Base-by-base conservation (phyloP, 169 alveolate species). In the Nephromyces sp. region DNA sequence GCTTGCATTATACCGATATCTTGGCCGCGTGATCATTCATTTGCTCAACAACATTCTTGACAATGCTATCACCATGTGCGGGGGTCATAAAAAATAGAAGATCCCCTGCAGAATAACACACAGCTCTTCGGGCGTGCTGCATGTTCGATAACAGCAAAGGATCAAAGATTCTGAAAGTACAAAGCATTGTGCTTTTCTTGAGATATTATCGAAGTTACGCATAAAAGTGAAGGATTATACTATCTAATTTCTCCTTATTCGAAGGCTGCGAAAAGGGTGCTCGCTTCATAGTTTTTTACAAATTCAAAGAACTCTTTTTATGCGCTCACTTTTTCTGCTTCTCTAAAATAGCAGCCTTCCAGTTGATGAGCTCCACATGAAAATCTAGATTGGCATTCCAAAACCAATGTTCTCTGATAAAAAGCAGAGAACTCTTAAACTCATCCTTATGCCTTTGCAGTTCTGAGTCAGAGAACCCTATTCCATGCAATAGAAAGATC, bases 71-170 rank as follows among this genome's bases (percentile, higher is more conserved):
- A 6, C 86, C 86, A 43, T 75, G 77, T 28, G 84, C 68, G 35
- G 86, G 86, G 22, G 80, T 80, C 79, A 80, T 77, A 29, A 80
- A 80, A 51, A 75, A 80, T 61, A 80, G 71, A 4, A 80, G 73
- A 52, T 80, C 86, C 5, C 81, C 86, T 34, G 77, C 77, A 1
- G 77, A n/a, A n/a, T n/a, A n/a, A n/a, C n/a, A n/a, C n/a, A n/a
- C n/a, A n/a, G n/a, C n/a, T n/a, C n/a, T n/a, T n/a, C n/a, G n/a
- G n/a, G n/a, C n/a, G n/a, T n/a, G n/a, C n/a, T n/a, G n/a, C n/a
- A 43, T 43, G 25, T n/a, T n/a, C 15, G 15, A 15, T 15, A 43
- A n/a, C 57, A 43, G 57, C 57, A 43, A n/a, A 43, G n/a, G 25
- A 43, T 43, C n/a, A 15, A 15, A 15, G 25, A n/a, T 43, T 15